These are phyloP conservation scores for Neopestalotiopsis sp. DNA, from an alignment of 2,329 filamentous ascomycete species.

Conservation along the genomic window DNA sequence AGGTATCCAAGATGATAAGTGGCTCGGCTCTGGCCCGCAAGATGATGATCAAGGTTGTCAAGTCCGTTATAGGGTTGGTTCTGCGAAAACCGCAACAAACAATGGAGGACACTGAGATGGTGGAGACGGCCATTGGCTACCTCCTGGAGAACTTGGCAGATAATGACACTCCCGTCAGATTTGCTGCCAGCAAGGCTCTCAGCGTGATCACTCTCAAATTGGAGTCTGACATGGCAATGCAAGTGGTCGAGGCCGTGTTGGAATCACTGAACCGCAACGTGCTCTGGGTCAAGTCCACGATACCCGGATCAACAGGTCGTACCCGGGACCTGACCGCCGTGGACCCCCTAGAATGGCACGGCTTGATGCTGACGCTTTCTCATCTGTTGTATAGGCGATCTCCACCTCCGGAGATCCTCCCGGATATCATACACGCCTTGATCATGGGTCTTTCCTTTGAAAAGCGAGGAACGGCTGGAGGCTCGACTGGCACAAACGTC, in stretches of 20 bases:
- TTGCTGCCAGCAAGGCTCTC: conserved; percentile 90
- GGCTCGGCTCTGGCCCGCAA: conserved; percentile 83
- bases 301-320: conserved; percentile 36
- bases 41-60: conserved; percentile 81
- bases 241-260: conserved; percentile 87
- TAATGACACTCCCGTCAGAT: conserved; percentile 87
- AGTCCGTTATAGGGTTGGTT: conserved; percentile 72
- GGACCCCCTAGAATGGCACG: conserved; percentile 88
- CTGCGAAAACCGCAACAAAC: conserved; percentile 56
- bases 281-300: conserved; percentile 52
- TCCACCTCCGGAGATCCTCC: conserved; percentile 72
- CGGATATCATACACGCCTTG: conserved; percentile 76
- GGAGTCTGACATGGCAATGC: conserved; percentile 77
- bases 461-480: conserved; percentile 83
- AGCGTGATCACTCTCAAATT: conserved; percentile 85
- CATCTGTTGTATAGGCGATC: conserved; percentile 87
- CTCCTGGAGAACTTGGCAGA: conserved; percentile 81
- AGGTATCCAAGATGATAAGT: conserved; percentile 58
- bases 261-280: conserved; percentile 68
- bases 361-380: conserved; percentile 83
- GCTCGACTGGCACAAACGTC: conserved; percentile 85
- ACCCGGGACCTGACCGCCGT: conserved; percentile 73
- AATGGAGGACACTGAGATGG: conserved; percentile 53
- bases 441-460: conserved; percentile 86
- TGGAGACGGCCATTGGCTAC: conserved; percentile 84